Conservation (phyloP, 345 rosid species). For the Eucalyptus sideroxylon region DNA sequence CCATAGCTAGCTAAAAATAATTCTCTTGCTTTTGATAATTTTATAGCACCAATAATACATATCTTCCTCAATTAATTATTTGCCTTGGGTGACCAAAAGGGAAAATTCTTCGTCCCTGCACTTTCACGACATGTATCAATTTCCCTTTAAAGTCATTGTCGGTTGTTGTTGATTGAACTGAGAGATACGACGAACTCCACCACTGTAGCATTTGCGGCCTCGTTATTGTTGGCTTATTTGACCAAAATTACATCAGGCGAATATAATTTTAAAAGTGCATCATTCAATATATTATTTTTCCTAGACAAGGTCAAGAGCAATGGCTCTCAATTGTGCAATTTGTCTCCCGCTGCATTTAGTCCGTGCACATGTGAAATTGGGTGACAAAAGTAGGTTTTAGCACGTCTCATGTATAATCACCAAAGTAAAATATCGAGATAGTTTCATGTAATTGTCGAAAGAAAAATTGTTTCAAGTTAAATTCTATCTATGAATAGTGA, state of each 20-base stretch:
- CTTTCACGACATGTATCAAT: neutral
- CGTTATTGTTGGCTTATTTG: neutral
- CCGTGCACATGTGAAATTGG: neutral
- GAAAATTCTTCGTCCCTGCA: neutral
- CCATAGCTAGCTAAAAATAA: neutral
- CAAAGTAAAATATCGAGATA: neutral
- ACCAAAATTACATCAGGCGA: neutral
- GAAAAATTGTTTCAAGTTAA: neutral
- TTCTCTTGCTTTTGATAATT: neutral
- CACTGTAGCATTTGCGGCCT: neutral
- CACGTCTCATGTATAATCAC: neutral
- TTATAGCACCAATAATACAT: neutral
- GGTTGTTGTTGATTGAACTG: neutral
- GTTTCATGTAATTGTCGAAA: neutral
- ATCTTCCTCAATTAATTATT: neutral
- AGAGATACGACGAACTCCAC: neutral
- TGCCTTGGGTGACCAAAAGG: neutral
- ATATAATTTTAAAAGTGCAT: neutral
- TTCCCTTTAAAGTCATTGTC: neutral
- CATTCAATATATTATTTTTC: neutral
- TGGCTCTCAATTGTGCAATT: neutral
- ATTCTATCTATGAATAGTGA: neutral
- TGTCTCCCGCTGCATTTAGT: neutral
- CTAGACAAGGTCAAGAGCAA: neutral
- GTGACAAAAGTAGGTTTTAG: neutral